Base-by-base conservation (phyloP, 208 protist species). In the Acanthamoeba comandoni region DNA sequence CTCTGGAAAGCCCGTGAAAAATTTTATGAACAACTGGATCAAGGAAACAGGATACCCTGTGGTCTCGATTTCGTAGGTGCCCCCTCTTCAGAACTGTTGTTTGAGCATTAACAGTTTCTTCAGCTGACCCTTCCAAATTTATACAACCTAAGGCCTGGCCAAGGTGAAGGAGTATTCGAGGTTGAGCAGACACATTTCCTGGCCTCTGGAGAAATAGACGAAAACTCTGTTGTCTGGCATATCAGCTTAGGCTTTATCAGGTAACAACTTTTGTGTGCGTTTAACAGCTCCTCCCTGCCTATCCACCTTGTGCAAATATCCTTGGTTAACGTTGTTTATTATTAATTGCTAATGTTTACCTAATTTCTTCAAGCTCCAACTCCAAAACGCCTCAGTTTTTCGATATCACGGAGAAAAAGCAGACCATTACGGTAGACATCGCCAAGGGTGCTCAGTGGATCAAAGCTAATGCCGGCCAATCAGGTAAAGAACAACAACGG, bases 21-120 rank as follows among this genome's bases (percentile, higher is more conserved):
- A 96, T 69, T 93, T 97, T 12, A 98, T 99, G 96, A 94, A 94
- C 19, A 96, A 91, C 58, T 99, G 98, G 93, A 98, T 97, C 1
- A 97, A 96, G 75, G 94, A 97, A 87, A 96, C 97, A 93, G 97
- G 98, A 64, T 98, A 98, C 93, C 98, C 98, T 12, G 93, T 98
- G 69, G 75, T 98, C 19, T 57, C 70, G 19, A 57, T 91, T 52
- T 39, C 43, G 29, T 48, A 79, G 43, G 48, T 58, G 71, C 71
- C 69, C 69, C 31, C 26, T 22, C 69, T 77, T 22, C 5, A n/a
- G 3, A 19, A 29, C 69, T 26, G 39, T 77, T 19, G 39, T 5
- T 7, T 77, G 17, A 19, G 24, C 31, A 39, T 70, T 70, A 19
- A 31, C 52, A 64, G 13, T 71, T 17, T 87, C 51, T 29, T 22